Conservation (phyloP, 1,284 basidiomycete species). For the Sanghuangporus weigelae region DNA sequence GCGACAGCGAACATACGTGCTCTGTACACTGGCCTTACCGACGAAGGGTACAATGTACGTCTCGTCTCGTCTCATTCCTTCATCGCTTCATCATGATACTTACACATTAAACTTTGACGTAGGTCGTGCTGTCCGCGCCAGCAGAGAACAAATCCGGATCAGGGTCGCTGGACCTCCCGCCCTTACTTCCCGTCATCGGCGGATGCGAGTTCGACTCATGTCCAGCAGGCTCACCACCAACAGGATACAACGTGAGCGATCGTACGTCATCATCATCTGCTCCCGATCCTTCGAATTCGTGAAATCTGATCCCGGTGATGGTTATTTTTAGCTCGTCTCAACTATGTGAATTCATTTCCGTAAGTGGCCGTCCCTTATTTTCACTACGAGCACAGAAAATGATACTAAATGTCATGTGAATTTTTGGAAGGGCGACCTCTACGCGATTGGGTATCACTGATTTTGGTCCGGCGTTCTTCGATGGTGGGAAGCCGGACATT, state of each 20-base stretch:
- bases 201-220: conserved; percentile 41
- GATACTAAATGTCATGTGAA: background rate
- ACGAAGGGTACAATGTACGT: conserved; percentile 37
- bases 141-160: conserved; percentile 23
- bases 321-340: conserved; percentile 12
- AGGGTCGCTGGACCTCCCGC: conserved; percentile 23
- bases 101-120: background rate
- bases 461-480: conserved; percentile 38
- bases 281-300: background rate
- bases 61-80: background rate
- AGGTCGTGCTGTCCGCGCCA: conserved; percentile 23
- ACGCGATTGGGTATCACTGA: conserved; percentile 44
- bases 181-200: conserved; percentile 25
- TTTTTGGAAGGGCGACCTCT: conserved; percentile 32
- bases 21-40: conserved; percentile 35
- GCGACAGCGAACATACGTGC: conserved; percentile 7
- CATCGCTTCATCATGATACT: background rate
- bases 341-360: conserved; percentile 19
- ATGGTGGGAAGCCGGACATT: conserved; percentile 37
- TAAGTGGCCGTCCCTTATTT: background rate
- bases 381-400: background rate
- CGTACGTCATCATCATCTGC: conserved; percentile 27
- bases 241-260: conserved; percentile 39
- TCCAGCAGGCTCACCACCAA: conserved; percentile 37
- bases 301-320: background rate